phyloP scores from a whole-genome alignment of 257 asterid species.

The Misopates orontium region DNA sequence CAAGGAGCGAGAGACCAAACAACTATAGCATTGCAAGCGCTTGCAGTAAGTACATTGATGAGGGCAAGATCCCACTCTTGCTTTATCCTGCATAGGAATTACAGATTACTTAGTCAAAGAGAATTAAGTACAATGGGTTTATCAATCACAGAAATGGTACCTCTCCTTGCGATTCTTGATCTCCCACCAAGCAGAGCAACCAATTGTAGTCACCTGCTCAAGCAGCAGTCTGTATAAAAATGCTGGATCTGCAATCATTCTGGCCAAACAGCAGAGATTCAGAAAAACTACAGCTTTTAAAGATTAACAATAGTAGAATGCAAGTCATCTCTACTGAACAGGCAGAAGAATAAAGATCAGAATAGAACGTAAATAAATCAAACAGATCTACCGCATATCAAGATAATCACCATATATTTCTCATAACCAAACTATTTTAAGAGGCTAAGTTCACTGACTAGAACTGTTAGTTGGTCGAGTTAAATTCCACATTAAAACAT shows the following conservation, averaged over 20 bases:
- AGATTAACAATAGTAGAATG: background rate
- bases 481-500: no score
- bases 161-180: constrained; percentile 90
- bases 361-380: no score
- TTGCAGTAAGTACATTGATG: constrained; percentile 78
- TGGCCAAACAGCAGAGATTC: constrained; percentile 34
- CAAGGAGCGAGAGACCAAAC: constrained; percentile 98
- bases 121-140: background rate
- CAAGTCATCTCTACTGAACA: background rate
- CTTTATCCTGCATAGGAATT: constrained; percentile 60
- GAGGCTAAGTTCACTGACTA: no score
- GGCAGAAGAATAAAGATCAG: no score
- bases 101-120: constrained; percentile 17
- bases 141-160: constrained; percentile 33
- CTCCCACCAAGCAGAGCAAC: constrained; percentile 97
- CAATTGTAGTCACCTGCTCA: constrained; percentile 88
- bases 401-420: no score
- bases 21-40: constrained; percentile 87
- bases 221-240: constrained; percentile 76
- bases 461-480: no score
- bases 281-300: background rate
- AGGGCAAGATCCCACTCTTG: constrained; percentile 99
- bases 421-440: no score
- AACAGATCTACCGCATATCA: no score
- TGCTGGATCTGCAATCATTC: constrained; percentile 99